phyloP scores from a whole-genome alignment of 495 filamentous ascomycete species.

The Xylaria palmicola region DNA sequence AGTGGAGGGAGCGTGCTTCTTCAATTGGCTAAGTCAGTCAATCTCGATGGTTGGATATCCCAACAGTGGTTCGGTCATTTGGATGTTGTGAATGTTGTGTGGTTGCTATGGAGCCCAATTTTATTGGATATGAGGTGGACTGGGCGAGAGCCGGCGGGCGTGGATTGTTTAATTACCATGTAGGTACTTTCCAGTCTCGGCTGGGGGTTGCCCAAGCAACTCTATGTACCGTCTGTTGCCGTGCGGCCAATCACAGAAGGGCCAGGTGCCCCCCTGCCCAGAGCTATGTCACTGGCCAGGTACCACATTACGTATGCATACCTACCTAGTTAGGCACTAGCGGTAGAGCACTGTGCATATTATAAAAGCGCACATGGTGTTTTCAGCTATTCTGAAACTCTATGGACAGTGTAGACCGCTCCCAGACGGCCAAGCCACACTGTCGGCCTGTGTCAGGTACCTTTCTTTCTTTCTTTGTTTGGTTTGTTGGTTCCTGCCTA shows the following conservation, averaged over 20 bases:
- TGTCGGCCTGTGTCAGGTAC: too few relatives aligned
- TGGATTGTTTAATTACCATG: constrained; percentile 14
- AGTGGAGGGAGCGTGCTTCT: background rate
- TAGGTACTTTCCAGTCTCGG: too few relatives aligned
- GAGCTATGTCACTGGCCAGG: background rate
- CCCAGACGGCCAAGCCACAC: too few relatives aligned
- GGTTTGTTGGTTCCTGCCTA: too few relatives aligned
- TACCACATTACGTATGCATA: background rate
- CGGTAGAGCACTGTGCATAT: background rate
- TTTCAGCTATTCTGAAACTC: too few relatives aligned
- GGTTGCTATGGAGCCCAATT: constrained; percentile 16
- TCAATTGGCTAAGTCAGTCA: background rate
- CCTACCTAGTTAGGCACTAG: background rate
- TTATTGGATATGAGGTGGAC: background rate
- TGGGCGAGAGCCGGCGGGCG: background rate
- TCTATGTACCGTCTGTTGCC: background rate
- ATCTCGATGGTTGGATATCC: constrained; percentile 5
- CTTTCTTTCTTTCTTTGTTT: too few relatives aligned
- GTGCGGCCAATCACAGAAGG: constrained; percentile 2
- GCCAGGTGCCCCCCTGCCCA: background rate
- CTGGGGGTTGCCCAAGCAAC: constrained; percentile 17
- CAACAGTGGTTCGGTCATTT: constrained; percentile 2
- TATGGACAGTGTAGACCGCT: too few relatives aligned
- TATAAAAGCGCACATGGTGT: too few relatives aligned
- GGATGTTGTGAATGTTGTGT: constrained; percentile 11